Conservation (phyloP, 305 asterid genomes). For the Petunia hybrid region DNA sequence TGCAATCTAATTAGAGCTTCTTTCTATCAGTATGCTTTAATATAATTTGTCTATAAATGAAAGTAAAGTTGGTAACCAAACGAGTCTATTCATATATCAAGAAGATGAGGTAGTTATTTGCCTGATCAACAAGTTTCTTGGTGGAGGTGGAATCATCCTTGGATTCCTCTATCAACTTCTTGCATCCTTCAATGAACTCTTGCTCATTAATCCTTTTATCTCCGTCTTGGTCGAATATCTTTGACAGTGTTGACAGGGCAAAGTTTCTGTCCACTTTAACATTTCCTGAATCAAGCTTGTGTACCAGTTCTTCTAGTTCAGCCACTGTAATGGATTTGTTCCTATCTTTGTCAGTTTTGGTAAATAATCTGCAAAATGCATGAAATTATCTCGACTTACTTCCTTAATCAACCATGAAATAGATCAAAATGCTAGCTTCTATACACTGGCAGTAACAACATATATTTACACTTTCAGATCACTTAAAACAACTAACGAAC, state of each 20-base stretch:
- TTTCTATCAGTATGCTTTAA: background rate
- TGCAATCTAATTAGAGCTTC: background rate
- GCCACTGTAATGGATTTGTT: conserved; percentile 39
- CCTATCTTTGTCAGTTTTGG: conserved; percentile 46
- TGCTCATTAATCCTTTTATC: conserved; percentile 45
- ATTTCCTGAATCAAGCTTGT: conserved; percentile 46
- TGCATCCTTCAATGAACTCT: conserved; percentile 58
- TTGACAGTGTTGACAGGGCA: conserved; percentile 51
- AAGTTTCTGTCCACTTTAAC: conserved; percentile 40
- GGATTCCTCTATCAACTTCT: conserved; percentile 50
- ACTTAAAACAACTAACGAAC: background rate
- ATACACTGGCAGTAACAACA: background rate
- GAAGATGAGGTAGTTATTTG: conserved; percentile 28
- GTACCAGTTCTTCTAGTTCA: conserved; percentile 53
- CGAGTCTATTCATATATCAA: background rate
- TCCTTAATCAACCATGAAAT: background rate
- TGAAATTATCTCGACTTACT: background rate
- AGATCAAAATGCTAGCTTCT: background rate
- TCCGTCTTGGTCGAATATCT: conserved; percentile 44
- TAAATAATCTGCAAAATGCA: conserved; percentile 51
- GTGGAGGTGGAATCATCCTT: conserved; percentile 40
- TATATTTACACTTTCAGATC: background rate
- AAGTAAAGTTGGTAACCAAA: background rate
- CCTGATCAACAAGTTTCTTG: conserved; percentile 51
- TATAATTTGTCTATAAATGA: background rate